Percentiles rank a stretch among this genome's conserved stretches.
Conservation (phyloP, 805 yeast genomes). For the Nakazawaea laoshanensis region DNA sequence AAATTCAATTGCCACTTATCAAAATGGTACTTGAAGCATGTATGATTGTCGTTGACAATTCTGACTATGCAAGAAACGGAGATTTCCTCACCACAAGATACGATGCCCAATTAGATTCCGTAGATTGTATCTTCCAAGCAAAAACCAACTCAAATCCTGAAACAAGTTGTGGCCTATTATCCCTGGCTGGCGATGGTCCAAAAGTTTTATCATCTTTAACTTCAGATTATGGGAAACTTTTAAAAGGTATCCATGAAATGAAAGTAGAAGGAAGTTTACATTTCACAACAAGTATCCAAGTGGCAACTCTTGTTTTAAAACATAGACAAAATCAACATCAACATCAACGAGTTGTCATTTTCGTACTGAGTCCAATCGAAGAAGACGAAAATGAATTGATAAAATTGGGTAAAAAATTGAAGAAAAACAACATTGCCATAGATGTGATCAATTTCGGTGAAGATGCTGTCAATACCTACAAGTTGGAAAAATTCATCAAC, state of each 20-base stretch:
- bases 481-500: slow-evolving; percentile 71
- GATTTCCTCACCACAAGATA: slow-evolving; percentile 84
- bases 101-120: slow-evolving; percentile 88
- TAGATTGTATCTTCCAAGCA: slow-evolving; percentile 76
- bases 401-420: slow-evolving; percentile 83
- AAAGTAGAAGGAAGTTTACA: slow-evolving; percentile 62
- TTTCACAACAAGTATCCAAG: slow-evolving; percentile 79
- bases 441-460: slow-evolving; percentile 93
- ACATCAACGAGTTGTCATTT: slow-evolving; percentile 80
- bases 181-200: slow-evolving; percentile 82
- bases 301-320: slow-evolving; percentile 87
- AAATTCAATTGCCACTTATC: slow-evolving; percentile 5
- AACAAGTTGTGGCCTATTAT: slow-evolving; percentile 83
- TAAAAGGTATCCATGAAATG: slow-evolving; percentile 76
- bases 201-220: slow-evolving; percentile 86
- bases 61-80: slow-evolving; percentile 94
- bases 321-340: slow-evolving; percentile 94
- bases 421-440: slow-evolving; percentile 84
- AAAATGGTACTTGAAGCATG: slow-evolving; percentile 93
- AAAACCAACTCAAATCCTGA: slow-evolving; percentile 90
- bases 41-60: slow-evolving; percentile 90
- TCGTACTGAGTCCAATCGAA: slow-evolving; percentile 79
- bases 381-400: slow-evolving; percentile 67
- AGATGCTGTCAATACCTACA: slow-evolving; percentile 64
- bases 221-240: slow-evolving; percentile 75